Evolutionary conservation across 306 rosid species (phyloP).

Genomic region (Hippophae tibetana): DNA sequence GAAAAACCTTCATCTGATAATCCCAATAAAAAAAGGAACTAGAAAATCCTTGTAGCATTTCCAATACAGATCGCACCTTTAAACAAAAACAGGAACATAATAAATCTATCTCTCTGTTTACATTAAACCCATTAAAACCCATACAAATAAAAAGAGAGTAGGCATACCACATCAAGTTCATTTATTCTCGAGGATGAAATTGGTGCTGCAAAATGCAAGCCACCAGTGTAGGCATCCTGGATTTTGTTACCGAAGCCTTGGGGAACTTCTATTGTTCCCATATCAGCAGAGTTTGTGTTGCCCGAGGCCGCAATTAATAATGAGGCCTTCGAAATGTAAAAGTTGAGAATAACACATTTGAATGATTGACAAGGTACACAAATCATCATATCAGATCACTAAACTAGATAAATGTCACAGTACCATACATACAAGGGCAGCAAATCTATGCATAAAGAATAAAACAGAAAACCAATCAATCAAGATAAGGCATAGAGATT

Average conservation of each 20-base stretch:
- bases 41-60: slow-evolving; percentile 84
- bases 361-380: no score
- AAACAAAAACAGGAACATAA: background rate
- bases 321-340: no score
- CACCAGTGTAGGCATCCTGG: slow-evolving; percentile 43
- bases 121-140: background rate
- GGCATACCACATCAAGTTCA: slow-evolving; percentile 62
- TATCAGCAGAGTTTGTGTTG: slow-evolving; percentile 21
- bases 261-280: slow-evolving; percentile 36
- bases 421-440: background rate
- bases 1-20: slow-evolving; percentile 27
- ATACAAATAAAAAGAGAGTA: slow-evolving; percentile 1
- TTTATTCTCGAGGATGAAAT: slow-evolving; percentile 49
- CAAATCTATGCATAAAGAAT: background rate
- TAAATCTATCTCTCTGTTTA: background rate
- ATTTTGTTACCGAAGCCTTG: slow-evolving; percentile 50
- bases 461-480: background rate
- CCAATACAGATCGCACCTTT: slow-evolving; percentile 79
- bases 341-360: no score
- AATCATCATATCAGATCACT: no score
- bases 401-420: no score
- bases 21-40: slow-evolving; percentile 70
- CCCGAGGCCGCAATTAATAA: no score
- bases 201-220: slow-evolving; percentile 61
- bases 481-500: background rate